These are phyloP conservation scores for Leccinum ochraceum DNA, from an alignment of 768 basidiomycete species.

Conservation along the genomic window DNA sequence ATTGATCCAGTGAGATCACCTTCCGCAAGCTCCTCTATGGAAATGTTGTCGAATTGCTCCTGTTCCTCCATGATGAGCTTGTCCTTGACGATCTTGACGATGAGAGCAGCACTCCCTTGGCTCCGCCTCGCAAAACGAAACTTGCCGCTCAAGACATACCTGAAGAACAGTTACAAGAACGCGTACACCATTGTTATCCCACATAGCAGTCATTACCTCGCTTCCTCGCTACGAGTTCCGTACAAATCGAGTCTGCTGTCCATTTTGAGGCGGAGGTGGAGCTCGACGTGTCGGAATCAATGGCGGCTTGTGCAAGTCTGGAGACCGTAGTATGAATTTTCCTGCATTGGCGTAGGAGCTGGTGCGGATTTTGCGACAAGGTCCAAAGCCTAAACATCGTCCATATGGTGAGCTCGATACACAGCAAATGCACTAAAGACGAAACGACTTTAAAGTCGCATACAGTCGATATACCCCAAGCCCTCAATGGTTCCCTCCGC, in stretches of 20 bases:
- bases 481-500: constrained; percentile 63
- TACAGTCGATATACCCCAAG: constrained; percentile 85
- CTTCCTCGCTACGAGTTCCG: constrained; percentile 92
- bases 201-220: constrained; percentile 91
- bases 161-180: constrained; percentile 94
- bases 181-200: constrained; percentile 86
- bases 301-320: constrained; percentile 30
- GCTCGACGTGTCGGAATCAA: constrained; percentile 18
- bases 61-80: constrained; percentile 81
- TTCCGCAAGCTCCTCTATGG: constrained; percentile 84
- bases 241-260: constrained; percentile 83
- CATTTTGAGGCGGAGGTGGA: constrained; percentile 55
- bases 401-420: constrained; percentile 24
- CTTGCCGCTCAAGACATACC: constrained; percentile 62
- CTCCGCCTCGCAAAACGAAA: constrained; percentile 74
- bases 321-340: constrained; percentile 45
- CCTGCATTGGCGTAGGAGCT: constrained; percentile 37
- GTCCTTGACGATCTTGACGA: constrained; percentile 90
- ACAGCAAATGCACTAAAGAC: not conserved
- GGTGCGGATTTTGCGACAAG: constrained; percentile 40
- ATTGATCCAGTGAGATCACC: constrained; percentile 44
- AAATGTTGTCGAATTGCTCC: constrained; percentile 74
- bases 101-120: constrained; percentile 70
- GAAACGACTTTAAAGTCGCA: constrained; percentile 15
- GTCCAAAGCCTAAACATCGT: constrained; percentile 58